Evolutionary conservation across 805 yeast species (phyloP), one percentile per base, ranked within the genome.

Genomic region (Saccharomycopsis lassenensis): DNA sequence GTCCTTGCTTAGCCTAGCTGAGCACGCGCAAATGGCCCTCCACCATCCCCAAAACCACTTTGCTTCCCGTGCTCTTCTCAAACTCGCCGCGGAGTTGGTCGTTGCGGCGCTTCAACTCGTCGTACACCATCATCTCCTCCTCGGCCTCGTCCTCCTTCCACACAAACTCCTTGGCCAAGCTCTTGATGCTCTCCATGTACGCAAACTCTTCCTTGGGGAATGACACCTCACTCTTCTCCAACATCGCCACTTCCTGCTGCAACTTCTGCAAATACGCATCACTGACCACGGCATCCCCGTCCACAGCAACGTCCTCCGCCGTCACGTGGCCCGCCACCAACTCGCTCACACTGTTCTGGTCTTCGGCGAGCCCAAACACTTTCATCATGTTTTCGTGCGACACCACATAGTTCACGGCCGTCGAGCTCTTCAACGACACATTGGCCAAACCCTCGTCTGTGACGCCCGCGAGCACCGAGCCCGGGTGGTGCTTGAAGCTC

Each of bases 401-500:
- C 17, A 42, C 12, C 11, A 42, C 46, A 24, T 29, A 42, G 20
- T 42, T 37, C 7, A 39, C 43, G 1, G 43, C 21, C 7, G 40
- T 39, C 4, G 35, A 31, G 4, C 43, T 25, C 17, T 42, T 42
- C 12, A 42, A 26, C 3, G 44, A 39, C 7, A 42, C 36, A 15
- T 36, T 33, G 4, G 43, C 23, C 8, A 42, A 15, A 8, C 46
- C 46, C 5, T 32, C 38, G 16, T 36, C 31, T 11, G 33, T 24
- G 12, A 39, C 33, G 10, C 42, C 43, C 19, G 36, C 20, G 7
- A 42, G 21, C 30, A 42, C 44, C 4, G 43, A 36, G 14, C 29
- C 32, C 14, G 46, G 46, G 20, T 42, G 46, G 22, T 42, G 26
- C 11, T 20, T 14, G 24, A 41, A 41, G 12, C 35, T 31, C n/a